phyloP scores from a whole-genome alignment of 1,284 basidiomycete species.

The Trametes polyzona region DNA sequence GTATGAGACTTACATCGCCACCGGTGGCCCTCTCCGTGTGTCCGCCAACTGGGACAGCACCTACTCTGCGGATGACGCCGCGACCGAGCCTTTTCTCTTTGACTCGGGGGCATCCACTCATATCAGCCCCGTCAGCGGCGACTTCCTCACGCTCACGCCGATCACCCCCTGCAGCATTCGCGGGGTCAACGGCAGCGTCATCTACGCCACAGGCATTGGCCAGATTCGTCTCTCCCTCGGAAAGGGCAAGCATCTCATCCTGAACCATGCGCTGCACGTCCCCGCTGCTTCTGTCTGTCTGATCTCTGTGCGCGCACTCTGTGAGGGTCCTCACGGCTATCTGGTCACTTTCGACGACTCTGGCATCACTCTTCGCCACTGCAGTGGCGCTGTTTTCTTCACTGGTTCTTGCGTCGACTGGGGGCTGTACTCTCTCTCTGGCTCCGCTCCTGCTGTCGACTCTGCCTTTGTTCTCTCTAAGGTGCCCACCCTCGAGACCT shows the following conservation, averaged over 20 bases:
- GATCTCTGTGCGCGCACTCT: conserved; percentile 28
- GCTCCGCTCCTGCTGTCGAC: neutral
- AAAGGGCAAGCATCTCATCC: conserved; percentile 14
- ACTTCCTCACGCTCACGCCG: conserved; percentile 34
- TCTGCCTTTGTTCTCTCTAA: neutral
- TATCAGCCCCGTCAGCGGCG: conserved; percentile 30
- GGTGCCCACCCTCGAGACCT: conserved; percentile 30
- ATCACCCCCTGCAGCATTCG: conserved; percentile 32
- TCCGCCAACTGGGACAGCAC: neutral
- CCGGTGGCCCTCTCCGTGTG: neutral
- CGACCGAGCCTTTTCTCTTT: conserved; percentile 31
- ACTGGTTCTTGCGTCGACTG: neutral
- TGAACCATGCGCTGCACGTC: conserved; percentile 29
- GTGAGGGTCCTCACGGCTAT: conserved; percentile 1
- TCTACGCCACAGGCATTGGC: conserved; percentile 36
- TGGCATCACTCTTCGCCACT: conserved; percentile 1
- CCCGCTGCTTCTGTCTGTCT: conserved; percentile 30
- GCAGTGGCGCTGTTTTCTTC: conserved; percentile 6
- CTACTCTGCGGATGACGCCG: neutral
- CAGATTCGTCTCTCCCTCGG: conserved; percentile 32
- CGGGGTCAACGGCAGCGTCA: conserved; percentile 38
- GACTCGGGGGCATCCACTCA: conserved; percentile 38
- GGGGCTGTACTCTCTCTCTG: neutral
- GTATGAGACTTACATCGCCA: neutral
- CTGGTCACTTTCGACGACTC: neutral